Base-by-base conservation (phyloP, 768 basidiomycete species). In the Exsudoporus frostii region DNA sequence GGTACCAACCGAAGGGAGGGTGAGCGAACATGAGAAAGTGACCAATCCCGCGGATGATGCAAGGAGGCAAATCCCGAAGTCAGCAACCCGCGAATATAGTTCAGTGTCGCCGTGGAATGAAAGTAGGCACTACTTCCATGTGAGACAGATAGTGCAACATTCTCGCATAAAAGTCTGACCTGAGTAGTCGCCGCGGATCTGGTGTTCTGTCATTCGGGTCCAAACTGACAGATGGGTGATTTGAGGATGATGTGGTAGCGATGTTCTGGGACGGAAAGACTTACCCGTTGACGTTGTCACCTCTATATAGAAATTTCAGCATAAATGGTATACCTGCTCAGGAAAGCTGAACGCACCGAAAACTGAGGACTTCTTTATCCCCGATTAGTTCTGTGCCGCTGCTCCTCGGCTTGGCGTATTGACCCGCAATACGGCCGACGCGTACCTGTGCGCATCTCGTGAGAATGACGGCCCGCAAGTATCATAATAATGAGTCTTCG, bases 241-340 rank as follows among this genome's bases (percentile, higher is more conserved):
- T 27, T 54, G 33, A 58, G 37, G 32, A 25, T 14, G 10, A 45
- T 17, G 7, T 5, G 17, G 22, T 24, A 14, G 19, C 11, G 43
- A 22, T 11, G 14, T 25, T 37, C 17, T 24, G 33, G n/a, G 33
- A 43, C 7, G 13, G 22, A 43, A 22, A 15, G 29, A 62, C 80
- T 55, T 68, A 86, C 83, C 94, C 92, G 62, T 99, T 98, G 41
- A 99, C 86, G 63, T 96, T 98, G 73, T 99, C 96, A 14, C 97
- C 97, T 60, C 96, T 93, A 64, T 30, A 51, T 39, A 22, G n/a
- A 19, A 38, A 13, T 27, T 32, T 59, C 32, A 54, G 33, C 25
- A 46, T 38, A 17, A 30, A 40, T 24, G 30, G 14, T 13, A 22
- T 25, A 11, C n/a, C 17, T 17, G 15, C 34, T 47, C 44, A 24